phyloP scores from a whole-genome alignment of 2,329 filamentous ascomycete genomes.

The Dothideomycetes sp. region DNA sequence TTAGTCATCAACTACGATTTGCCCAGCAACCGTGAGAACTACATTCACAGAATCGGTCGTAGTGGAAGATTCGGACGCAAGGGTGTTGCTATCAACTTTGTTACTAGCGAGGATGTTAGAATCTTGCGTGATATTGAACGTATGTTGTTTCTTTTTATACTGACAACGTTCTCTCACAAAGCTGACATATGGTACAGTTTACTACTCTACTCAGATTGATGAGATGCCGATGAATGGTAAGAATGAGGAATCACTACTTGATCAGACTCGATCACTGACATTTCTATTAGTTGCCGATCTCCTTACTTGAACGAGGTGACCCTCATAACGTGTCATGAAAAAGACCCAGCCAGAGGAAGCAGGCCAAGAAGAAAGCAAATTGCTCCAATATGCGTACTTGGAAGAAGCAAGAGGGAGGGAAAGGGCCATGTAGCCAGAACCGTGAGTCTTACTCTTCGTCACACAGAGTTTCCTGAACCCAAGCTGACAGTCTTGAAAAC shows the following conservation, averaged over 20 bases:
- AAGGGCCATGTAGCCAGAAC: slow-evolving; percentile 16
- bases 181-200: slow-evolving; percentile 49
- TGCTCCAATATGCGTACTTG: not conserved
- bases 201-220: slow-evolving; percentile 94
- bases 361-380: not conserved
- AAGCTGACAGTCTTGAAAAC: not conserved
- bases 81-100: slow-evolving; percentile 99
- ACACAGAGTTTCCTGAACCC: not conserved
- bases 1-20: slow-evolving; percentile 99
- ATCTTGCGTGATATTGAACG: slow-evolving; percentile 94
- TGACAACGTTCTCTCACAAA: not conserved
- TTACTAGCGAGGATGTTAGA: slow-evolving; percentile 94
- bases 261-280: no score
- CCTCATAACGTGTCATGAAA: not conserved
- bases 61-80: slow-evolving; percentile 94
- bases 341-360: not conserved
- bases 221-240: slow-evolving; percentile 89
- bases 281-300: slow-evolving; percentile 25
- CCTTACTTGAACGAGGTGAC: slow-evolving; percentile 22
- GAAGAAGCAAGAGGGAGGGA: slow-evolving; percentile 3
- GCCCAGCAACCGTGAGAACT: slow-evolving; percentile 97
- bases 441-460: slow-evolving; percentile 6
- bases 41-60: slow-evolving; percentile 96
- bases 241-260: no score
- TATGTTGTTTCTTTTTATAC: slow-evolving; percentile 39